Evolutionary conservation across 352 stramenopile species (phyloP), one percentile per base, ranked within the genome.

Genomic region (Phytophthora vignae): DNA sequence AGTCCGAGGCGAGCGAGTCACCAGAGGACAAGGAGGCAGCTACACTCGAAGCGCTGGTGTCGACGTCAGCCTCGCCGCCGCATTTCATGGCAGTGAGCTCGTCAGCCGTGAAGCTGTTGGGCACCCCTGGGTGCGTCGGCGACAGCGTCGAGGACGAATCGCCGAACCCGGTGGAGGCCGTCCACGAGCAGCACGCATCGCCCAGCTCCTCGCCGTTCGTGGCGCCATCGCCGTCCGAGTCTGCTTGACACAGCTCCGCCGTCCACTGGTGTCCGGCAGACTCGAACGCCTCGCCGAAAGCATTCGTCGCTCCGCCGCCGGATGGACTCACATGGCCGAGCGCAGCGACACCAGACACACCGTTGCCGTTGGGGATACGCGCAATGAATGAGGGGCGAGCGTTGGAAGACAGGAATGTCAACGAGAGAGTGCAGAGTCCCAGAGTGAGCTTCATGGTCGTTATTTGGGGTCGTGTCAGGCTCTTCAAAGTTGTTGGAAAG

Each of bases 161-260:
- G 22, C 22, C 22, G 22, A 76, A 76, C 21, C 60, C 71, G 2
- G 42, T 46, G 25, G 44, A 40, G 4, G 71, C 10, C 7, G 64
- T 71, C 90, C 90, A 98, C 8, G 67, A 64, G 67, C 93, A 98
- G 71, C 89, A 93, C 11, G 91, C 90, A 61, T 98, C 93, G 10
- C 90, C 92, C 0, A 98, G 77, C 63, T 98, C 93, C 73, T 96
- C 77, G 3, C 93, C 93, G 65, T 98, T 98, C 3, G 87, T 97
- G 3, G 83, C 79, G 2, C 92, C 91, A 57, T 98, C 93, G 9
- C 77, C 72, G 38, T 96, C 89, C 14, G 89, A 90, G 58, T 96
- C 89, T 0, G 55, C 52, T 49, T 92, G 71, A 53, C 89, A 96
- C 4, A 96, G 22, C 21, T 55, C 76, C 1, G 56, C 59, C 2